Percentiles rank a stretch among this genome's conserved stretches.
Conservation (phyloP, 192 early-diverging fungal genomes). For the Umbelopsis sp. region DNA sequence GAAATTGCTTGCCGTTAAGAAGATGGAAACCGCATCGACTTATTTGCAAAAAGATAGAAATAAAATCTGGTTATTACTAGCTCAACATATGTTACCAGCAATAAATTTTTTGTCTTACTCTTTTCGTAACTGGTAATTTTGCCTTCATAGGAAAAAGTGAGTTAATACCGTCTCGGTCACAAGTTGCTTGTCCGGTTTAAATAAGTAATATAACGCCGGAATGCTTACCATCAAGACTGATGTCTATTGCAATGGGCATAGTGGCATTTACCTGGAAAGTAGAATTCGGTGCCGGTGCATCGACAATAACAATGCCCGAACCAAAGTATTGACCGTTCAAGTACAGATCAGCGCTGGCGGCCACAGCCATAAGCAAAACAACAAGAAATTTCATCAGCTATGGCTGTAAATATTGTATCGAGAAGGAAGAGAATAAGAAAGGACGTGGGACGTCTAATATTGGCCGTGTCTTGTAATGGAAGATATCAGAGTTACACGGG, state of each 20-base stretch:
- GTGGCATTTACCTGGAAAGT: constrained; percentile 26
- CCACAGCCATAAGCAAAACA: neutral
- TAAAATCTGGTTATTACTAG: neutral
- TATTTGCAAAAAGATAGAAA: neutral
- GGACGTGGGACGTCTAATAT: too few species aligned
- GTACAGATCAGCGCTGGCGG: constrained; percentile 9
- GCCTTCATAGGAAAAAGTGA: neutral
- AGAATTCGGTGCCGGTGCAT: constrained; percentile 24
- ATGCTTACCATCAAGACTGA: constrained; percentile 16
- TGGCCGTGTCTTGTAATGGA: too few species aligned
- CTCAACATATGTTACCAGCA: neutral
- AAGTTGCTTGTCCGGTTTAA: neutral
- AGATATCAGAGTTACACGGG: too few species aligned
- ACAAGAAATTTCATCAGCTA: neutral
- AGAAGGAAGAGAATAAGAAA: neutral
- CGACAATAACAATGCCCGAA: constrained; percentile 20
- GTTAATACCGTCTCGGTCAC: neutral
- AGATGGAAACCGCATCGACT: constrained; percentile 18
- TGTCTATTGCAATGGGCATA: constrained; percentile 23
- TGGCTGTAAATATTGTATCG: neutral
- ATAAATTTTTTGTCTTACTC: neutral
- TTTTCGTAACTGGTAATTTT: constrained; percentile 8
- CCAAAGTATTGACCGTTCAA: constrained; percentile 25
- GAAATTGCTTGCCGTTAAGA: constrained; percentile 2
- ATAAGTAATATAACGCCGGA: neutral